These are phyloP conservation scores for Podospora tetraspora DNA, from an alignment of 495 filamentous ascomycete genomes.

Conservation along the genomic window DNA sequence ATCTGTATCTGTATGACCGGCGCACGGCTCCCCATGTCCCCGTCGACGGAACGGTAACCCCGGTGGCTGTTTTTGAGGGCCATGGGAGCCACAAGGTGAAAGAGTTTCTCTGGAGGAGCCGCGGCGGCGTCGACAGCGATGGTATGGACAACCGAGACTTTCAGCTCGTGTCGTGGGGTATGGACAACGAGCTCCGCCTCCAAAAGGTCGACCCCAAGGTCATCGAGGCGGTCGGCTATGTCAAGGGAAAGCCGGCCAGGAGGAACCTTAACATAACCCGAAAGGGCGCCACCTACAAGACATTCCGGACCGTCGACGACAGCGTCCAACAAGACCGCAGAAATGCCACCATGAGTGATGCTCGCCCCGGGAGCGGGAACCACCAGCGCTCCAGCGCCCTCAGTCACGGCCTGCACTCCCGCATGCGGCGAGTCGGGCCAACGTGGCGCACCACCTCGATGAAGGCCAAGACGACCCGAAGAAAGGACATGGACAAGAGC, in stretches of 20 bases:
- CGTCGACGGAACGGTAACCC: slow-evolving; percentile 44
- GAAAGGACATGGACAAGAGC: slow-evolving; percentile 56
- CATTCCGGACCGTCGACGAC: slow-evolving; percentile 64
- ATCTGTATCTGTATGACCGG: slow-evolving; percentile 83
- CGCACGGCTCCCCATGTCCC: slow-evolving; percentile 38
- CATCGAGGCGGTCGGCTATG: slow-evolving; percentile 68
- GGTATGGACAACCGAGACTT: slow-evolving; percentile 85
- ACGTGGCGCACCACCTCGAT: slow-evolving; percentile 53
- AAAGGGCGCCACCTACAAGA: slow-evolving; percentile 78
- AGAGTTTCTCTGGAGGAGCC: slow-evolving; percentile 86
- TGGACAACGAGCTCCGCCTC: slow-evolving; percentile 74
- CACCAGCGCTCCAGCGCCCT: slow-evolving; percentile 39
- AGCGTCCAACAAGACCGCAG: slow-evolving; percentile 39
- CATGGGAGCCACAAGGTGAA: slow-evolving; percentile 80
- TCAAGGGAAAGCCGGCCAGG: slow-evolving; percentile 59
- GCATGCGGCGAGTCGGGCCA: slow-evolving; percentile 34
- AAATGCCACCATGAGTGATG: slow-evolving; percentile 47
- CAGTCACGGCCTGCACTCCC: slow-evolving; percentile 41
- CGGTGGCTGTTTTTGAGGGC: slow-evolving; percentile 69
- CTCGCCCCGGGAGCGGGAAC: slow-evolving; percentile 39
- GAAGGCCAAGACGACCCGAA: slow-evolving; percentile 53
- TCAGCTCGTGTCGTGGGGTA: slow-evolving; percentile 89
- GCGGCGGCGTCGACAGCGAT: slow-evolving; percentile 63
- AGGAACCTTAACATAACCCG: slow-evolving; percentile 70
- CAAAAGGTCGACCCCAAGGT: slow-evolving; percentile 64